These are phyloP conservation scores for Hypoxylon cercidicola DNA, from an alignment of 495 filamentous ascomycete species.

Conservation along the genomic window DNA sequence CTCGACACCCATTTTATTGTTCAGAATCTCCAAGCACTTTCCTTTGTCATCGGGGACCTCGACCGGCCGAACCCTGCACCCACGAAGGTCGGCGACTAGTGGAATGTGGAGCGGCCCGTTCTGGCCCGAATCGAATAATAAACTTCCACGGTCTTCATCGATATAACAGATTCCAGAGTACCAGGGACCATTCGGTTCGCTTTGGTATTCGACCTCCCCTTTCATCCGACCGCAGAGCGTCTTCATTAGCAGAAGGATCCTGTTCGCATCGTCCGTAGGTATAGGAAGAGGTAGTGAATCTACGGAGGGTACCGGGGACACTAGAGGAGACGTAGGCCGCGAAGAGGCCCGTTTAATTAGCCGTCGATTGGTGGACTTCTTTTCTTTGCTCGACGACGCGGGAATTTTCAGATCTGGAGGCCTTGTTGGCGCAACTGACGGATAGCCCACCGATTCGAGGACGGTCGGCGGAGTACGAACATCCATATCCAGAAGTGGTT, in stretches of 20 bases:
- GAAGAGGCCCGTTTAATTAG: constrained; percentile 61
- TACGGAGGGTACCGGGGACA: constrained; percentile 58
- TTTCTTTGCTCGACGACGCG: constrained; percentile 55
- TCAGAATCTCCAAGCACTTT: constrained; percentile 84
- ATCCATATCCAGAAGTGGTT: constrained; percentile 52
- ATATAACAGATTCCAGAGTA: constrained; percentile 71
- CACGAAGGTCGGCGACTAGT: constrained; percentile 82
- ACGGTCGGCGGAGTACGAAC: constrained; percentile 47
- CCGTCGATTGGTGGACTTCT: constrained; percentile 52
- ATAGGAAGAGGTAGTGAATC: constrained; percentile 66
- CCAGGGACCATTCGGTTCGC: constrained; percentile 66
- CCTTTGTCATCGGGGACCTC: constrained; percentile 70
- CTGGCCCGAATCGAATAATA: constrained; percentile 70
- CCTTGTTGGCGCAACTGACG: constrained; percentile 48
- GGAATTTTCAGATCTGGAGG: constrained; percentile 50
- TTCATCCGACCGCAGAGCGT: constrained; percentile 74
- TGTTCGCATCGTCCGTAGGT: constrained; percentile 69
- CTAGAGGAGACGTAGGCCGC: constrained; percentile 59
- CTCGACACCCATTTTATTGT: constrained; percentile 72
- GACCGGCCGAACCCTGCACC: constrained; percentile 80
- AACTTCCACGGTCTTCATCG: constrained; percentile 70
- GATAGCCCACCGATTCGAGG: constrained; percentile 51
- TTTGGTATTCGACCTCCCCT: constrained; percentile 73
- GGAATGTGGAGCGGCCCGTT: constrained; percentile 58
- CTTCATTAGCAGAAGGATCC: constrained; percentile 74